Percentiles rank a stretch among this genome's conserved stretches.
Conservation (phyloP, 163 green algal species). For the Chlorella variabilis region DNA sequence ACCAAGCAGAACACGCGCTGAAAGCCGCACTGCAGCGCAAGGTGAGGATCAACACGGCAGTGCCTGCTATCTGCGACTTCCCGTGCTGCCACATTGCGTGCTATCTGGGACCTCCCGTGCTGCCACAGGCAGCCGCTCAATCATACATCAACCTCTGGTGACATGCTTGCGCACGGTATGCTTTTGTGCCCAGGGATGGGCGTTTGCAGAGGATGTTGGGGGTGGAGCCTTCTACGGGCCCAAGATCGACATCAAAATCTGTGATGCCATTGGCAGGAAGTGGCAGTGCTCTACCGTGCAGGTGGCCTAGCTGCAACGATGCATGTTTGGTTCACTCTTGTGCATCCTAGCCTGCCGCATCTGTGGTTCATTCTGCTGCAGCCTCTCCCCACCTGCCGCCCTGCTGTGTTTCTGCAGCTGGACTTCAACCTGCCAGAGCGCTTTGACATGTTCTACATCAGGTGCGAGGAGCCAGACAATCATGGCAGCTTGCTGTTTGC, state of each 20-base stretch:
- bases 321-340: too few species aligned
- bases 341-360: too few species aligned
- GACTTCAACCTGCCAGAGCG: slow-evolving; percentile 99
- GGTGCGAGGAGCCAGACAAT: slow-evolving; percentile 63
- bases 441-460: slow-evolving; percentile 91
- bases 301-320: too few species aligned
- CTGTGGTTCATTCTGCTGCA: too few species aligned
- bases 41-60: slow-evolving; percentile 36
- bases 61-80: too few species aligned
- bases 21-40: slow-evolving; percentile 82
- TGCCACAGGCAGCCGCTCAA: too few species aligned
- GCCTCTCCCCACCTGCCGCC: too few species aligned
- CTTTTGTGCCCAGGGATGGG: slow-evolving; percentile 25
- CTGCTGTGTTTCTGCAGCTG: slow-evolving; percentile 69
- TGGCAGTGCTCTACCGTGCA: slow-evolving; percentile 99
- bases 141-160: too few species aligned
- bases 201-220: slow-evolving; percentile 10
- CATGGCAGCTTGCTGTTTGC: too few species aligned
- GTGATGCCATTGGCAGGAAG: slow-evolving; percentile 96
- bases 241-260: slow-evolving; percentile 99
- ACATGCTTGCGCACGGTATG: neutral
- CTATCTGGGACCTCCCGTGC: too few species aligned
- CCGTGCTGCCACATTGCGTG: too few species aligned
- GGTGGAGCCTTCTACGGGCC: slow-evolving; percentile 97
- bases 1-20: slow-evolving; percentile 80